Conservation (phyloP, 2,329 filamentous ascomycete species). For the Lecanosticta acicola region DNA sequence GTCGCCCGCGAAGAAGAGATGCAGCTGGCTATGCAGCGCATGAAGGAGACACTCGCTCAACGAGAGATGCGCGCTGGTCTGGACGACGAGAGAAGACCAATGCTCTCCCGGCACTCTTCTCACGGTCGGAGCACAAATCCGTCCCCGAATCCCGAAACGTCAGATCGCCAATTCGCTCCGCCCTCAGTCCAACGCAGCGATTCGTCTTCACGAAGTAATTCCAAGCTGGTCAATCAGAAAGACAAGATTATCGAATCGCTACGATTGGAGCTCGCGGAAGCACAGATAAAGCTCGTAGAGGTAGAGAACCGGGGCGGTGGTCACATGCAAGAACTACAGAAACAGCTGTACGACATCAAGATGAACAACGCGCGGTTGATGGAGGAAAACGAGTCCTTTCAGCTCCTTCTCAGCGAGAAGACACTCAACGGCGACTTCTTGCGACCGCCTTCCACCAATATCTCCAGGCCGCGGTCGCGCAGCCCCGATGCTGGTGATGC, state of each 20-base stretch:
- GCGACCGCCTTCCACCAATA: constrained; percentile 15
- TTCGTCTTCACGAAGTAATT: constrained; percentile 61
- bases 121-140: constrained; percentile 25
- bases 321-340: constrained; percentile 82
- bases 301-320: constrained; percentile 89
- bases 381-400: constrained; percentile 98
- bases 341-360: constrained; percentile 80
- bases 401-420: constrained; percentile 87
- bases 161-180: constrained; percentile 63
- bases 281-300: constrained; percentile 91
- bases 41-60: constrained; percentile 84
- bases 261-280: constrained; percentile 85
- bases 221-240: constrained; percentile 86
- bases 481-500: constrained; percentile 9
- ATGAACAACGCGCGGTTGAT: constrained; percentile 94
- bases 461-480: constrained; percentile 54
- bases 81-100: constrained; percentile 49
- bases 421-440: constrained; percentile 77
- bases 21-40: constrained; percentile 78
- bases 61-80: constrained; percentile 54
- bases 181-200: constrained; percentile 80
- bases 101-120: constrained; percentile 38
- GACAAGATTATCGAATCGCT: constrained; percentile 93
- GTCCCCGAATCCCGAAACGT: constrained; percentile 60
- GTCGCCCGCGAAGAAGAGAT: constrained; percentile 80